These are phyloP conservation scores for Orychophragmus violaceus DNA, from an alignment of 345 rosid species.

Conservation along the genomic window DNA sequence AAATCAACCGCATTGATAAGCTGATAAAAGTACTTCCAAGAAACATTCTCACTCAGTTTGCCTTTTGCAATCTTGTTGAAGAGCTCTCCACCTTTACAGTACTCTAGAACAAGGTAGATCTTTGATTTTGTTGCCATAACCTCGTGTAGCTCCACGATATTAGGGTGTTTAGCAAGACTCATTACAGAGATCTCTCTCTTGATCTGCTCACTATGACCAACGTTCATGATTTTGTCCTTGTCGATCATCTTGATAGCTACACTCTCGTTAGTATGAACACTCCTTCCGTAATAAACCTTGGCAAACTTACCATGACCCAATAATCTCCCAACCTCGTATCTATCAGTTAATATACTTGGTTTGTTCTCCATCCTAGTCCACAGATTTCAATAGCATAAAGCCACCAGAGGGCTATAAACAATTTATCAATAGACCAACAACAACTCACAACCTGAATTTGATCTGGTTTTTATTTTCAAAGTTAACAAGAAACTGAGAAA, in stretches of 20 bases:
- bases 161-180: slow-evolving; percentile 64
- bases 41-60: slow-evolving; percentile 50
- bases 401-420: too few species aligned
- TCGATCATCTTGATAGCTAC: slow-evolving; percentile 76
- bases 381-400: too few species aligned
- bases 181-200: slow-evolving; percentile 74
- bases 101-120: slow-evolving; percentile 63
- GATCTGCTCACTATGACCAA: slow-evolving; percentile 55
- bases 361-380: slow-evolving; percentile 59
- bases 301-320: slow-evolving; percentile 88
- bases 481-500: background rate
- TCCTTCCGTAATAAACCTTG: slow-evolving; percentile 66
- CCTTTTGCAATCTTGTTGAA: slow-evolving; percentile 61
- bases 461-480: too few species aligned
- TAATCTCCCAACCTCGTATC: slow-evolving; percentile 62
- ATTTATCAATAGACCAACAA: too few species aligned
- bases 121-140: slow-evolving; percentile 74
- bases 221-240: slow-evolving; percentile 56
- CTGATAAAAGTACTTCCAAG: slow-evolving; percentile 62
- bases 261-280: slow-evolving; percentile 38
- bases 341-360: slow-evolving; percentile 56
- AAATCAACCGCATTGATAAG: slow-evolving; percentile 61
- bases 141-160: slow-evolving; percentile 55
- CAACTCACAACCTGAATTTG: too few species aligned
- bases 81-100: slow-evolving; percentile 78